Evolutionary conservation across 768 basidiomycete species (phyloP).

Genomic region (Rhizopogon rudus): DNA sequence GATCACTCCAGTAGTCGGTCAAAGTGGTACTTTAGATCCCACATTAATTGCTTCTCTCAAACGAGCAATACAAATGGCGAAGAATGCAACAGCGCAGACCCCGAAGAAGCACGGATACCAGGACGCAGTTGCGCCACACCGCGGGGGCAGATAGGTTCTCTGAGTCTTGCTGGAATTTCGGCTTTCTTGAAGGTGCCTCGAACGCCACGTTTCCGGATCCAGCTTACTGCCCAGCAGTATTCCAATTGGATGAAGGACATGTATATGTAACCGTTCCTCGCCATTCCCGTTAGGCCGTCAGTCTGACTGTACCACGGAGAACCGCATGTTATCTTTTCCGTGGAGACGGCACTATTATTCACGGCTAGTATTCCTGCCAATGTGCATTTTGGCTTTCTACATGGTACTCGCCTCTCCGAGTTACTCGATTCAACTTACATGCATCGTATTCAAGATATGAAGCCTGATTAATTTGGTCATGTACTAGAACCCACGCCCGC

Average conservation of each 20-base stretch:
- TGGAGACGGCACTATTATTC: neutral
- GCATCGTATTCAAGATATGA: neutral
- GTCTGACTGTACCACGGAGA: too few species aligned
- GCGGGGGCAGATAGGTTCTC: neutral
- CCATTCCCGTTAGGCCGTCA: neutral
- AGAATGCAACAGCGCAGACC: neutral
- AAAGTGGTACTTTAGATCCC: too few species aligned
- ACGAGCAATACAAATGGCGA: too few species aligned
- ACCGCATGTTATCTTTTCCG: neutral
- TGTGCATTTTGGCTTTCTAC: neutral
- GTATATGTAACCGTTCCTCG: neutral
- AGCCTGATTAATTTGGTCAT: neutral
- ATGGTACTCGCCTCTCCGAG: neutral
- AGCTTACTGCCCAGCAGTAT: neutral
- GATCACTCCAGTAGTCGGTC: too few species aligned
- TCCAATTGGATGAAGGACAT: neutral
- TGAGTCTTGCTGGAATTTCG: neutral
- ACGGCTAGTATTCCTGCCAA: neutral
- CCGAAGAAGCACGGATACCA: neutral
- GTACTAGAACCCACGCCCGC: neutral
- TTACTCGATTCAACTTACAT: neutral
- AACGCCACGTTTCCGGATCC: neutral
- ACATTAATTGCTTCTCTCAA: too few species aligned
- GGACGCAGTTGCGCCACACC: neutral
- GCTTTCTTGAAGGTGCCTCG: neutral